These are phyloP conservation scores for Daldinia eschscholtzii DNA, from an alignment of 2,329 filamentous ascomycete genomes.

Conservation along the genomic window DNA sequence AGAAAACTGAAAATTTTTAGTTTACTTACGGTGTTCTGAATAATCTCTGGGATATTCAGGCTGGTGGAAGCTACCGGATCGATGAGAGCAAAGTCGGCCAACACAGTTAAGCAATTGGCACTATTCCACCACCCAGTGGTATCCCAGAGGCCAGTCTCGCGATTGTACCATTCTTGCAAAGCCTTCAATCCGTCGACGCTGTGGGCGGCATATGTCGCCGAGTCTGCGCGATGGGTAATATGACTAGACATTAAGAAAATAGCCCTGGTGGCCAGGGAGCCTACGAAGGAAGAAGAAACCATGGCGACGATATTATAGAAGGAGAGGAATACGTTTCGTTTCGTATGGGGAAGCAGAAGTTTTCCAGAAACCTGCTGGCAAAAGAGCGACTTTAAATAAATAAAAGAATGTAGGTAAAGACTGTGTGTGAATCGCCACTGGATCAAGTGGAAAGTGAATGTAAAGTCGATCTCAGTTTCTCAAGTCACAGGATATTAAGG, in stretches of 20 bases:
- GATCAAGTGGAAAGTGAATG: conserved; percentile 23
- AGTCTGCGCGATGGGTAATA: conserved; percentile 37
- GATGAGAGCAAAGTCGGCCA: conserved; percentile 59
- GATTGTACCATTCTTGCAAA: conserved; percentile 68
- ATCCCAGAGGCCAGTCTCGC: conserved; percentile 66
- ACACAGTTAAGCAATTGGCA: conserved; percentile 67
- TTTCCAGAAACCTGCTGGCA: conserved; percentile 40
- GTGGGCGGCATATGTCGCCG: conserved; percentile 46
- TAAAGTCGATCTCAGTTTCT: conserved; percentile 27
- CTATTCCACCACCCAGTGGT: conserved; percentile 72
- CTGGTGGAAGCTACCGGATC: conserved; percentile 29
- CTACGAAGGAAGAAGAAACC: conserved; percentile 50
- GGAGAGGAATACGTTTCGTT: conserved; percentile 33
- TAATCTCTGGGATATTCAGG: conserved; percentile 48
- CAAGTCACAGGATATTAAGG: conserved; percentile 34
- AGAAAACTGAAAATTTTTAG: background rate
- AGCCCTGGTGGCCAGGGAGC: conserved; percentile 50
- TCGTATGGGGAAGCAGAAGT: conserved; percentile 31
- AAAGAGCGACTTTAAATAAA: conserved; percentile 12
- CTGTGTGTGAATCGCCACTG: conserved; percentile 20
- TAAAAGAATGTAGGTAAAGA: conserved; percentile 32
- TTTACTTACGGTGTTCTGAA: conserved; percentile 50
- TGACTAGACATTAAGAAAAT: conserved; percentile 52
- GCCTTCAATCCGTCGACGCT: conserved; percentile 48
- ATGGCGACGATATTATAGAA: conserved; percentile 40